Evolutionary conservation across 768 basidiomycete species (phyloP), one percentile per base, ranked within the genome.

Genomic region (Pleurotus platypus): DNA sequence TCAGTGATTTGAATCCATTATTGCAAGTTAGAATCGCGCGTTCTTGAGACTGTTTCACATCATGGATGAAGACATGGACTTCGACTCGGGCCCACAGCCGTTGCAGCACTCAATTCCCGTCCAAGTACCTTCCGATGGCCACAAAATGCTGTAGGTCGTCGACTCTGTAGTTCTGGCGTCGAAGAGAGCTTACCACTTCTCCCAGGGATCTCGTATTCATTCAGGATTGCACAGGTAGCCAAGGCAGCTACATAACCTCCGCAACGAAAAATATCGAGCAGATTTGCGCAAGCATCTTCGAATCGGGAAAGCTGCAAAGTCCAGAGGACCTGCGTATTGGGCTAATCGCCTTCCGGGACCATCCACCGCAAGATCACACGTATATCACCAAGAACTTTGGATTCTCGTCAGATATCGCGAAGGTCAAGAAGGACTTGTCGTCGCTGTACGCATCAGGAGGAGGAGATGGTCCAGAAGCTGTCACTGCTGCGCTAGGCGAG

Each of bases 241-340:
- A 94, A 63, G 90, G 90, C 35, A 89, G 86, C 67, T 93, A 93
- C 74, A 94, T 93, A 62, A 81, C 89, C n/a, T 92, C 91, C 46
- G 94, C 94, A 16, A 95, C 94, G 8, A 92, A 90, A 78, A 98
- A 98, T 72, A 96, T 98, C 72, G 90, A 94, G 67, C 83, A 90
- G 68, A 98, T 98, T 67, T 95, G 91, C 68, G 89, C 89, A 47
- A 87, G 91, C 73, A 98, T 98, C 61, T 92, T 92, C 73, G 89
- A 94, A 73, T 94, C 93, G 20, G 94, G 94, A 42, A 90, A 89
- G 65, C 83, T 98, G n/a, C 87, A 90, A 67, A 77, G 82, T 56
- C 82, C 77, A 46, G 94, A 96, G 65, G 95, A 97, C 70, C 82
- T 96, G 18, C 85, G 93, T 60, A 86, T 98, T 40, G 97, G 95